These are phyloP conservation scores for Hypoxylon sp. DNA, from an alignment of 2,329 filamentous ascomycete genomes.

Conservation along the genomic window DNA sequence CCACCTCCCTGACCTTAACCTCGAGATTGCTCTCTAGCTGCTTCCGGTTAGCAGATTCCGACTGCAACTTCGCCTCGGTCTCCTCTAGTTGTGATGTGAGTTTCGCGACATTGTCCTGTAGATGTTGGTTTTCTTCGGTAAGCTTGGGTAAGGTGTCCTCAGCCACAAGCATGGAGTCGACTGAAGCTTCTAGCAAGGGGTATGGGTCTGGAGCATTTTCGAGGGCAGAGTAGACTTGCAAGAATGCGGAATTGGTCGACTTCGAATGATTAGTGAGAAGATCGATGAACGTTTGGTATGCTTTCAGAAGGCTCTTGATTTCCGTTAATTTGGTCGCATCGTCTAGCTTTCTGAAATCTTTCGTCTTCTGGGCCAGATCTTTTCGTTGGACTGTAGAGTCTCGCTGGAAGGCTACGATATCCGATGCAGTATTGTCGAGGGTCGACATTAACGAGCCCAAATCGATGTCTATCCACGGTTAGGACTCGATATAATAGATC, in stretches of 20 bases:
- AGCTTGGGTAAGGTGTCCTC: slow-evolving; percentile 94
- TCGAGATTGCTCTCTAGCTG: slow-evolving; percentile 84
- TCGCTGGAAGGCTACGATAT: slow-evolving; percentile 92
- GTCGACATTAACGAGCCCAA: slow-evolving; percentile 85
- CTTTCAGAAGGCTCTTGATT: slow-evolving; percentile 91
- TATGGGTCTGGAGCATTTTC: slow-evolving; percentile 98
- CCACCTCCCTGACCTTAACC: slow-evolving; percentile 86
- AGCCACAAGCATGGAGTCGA: slow-evolving; percentile 91
- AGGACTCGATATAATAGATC: slow-evolving; percentile 36
- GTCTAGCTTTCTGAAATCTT: slow-evolving; percentile 95
- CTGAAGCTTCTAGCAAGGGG: slow-evolving; percentile 93
- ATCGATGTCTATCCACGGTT: slow-evolving; percentile 78
- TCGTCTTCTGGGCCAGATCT: slow-evolving; percentile 98
- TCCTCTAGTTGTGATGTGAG: slow-evolving; percentile 88
- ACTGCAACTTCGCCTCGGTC: slow-evolving; percentile 82
- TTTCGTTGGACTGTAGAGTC: slow-evolving; percentile 97
- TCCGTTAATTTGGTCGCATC: slow-evolving; percentile 86
- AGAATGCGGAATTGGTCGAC: slow-evolving; percentile 90
- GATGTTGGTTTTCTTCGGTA: slow-evolving; percentile 86
- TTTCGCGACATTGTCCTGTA: slow-evolving; percentile 83
- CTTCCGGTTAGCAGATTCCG: slow-evolving; percentile 80
- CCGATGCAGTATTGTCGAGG: slow-evolving; percentile 93
- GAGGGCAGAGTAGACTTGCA: slow-evolving; percentile 91
- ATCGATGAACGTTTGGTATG: slow-evolving; percentile 98
- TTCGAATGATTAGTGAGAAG: slow-evolving; percentile 97